Evolutionary conservation across 2,329 filamentous ascomycete genomes (phyloP), one percentile per base, ranked within the genome.

Genomic region (Cladophialophora bantiana): DNA sequence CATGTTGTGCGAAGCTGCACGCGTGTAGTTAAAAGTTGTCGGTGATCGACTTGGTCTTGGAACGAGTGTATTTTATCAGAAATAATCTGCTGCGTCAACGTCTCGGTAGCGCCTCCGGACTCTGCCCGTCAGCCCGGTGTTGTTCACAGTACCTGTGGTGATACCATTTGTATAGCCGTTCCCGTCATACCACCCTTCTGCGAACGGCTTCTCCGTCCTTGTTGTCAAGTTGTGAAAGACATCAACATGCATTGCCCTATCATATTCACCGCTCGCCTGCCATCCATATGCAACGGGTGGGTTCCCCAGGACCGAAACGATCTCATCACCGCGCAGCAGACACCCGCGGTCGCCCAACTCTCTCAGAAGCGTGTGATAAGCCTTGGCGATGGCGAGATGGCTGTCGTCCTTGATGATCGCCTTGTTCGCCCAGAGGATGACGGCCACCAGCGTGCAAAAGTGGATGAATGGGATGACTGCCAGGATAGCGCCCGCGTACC

Each of bases 371-470:
- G 62, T 62, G 40, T 68, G 64, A 20, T 70, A 71, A 9, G 66
- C 61, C 59, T 71, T 72, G 2, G 70, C 62, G 56, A 70, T 71
- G 52, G 69, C 64, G 12, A 72, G 67, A 50, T 71, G 67, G 52
- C 63, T 67, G 55, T 72, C 70, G 52, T 72, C 70, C 48, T 71
- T 71, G 63, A 72, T 72, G 60, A 72, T 69, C 5, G 70, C 69
- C 34, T 71, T 71, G 61, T 72, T 72, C 5, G 70, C 70, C 69
- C 69, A 71, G 7, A 58, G 31, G 34, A 72, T 69, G 42, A 72
- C 70, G 12, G 64, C 52, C 15, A 65, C 59, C 36, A 71, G 65
- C 18, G 70, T 67, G 59, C 50, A 57, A 42, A 69, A 68, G 40
- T 72, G 70, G 18, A 70, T 68, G 42, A 69, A 65, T 12, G 70